These are phyloP conservation scores for Vitis rupestris DNA, from an alignment of 164 flowering plant species.

Conservation along the genomic window DNA sequence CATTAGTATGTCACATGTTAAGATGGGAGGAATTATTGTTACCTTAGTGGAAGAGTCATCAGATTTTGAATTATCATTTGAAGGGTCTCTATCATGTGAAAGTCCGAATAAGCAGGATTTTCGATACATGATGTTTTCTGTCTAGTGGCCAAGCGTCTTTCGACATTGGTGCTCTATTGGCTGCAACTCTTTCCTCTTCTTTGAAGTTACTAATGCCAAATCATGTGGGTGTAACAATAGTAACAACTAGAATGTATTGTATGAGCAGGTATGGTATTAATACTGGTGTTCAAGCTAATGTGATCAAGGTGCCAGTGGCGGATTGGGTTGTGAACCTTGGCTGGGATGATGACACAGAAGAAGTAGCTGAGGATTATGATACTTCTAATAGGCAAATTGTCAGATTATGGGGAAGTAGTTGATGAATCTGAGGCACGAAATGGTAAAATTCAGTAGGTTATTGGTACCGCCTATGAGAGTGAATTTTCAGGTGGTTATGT, in stretches of 20 bases:
- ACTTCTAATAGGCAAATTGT: slow-evolving; percentile 13
- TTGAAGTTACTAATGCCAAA: slow-evolving; percentile 76
- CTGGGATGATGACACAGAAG: slow-evolving; percentile 26
- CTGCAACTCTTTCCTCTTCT: slow-evolving; percentile 86
- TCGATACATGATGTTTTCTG: slow-evolving; percentile 73
- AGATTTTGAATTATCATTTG: slow-evolving; percentile 76
- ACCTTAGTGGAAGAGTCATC: slow-evolving; percentile 74
- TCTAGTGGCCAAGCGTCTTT: slow-evolving; percentile 96
- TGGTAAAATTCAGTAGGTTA: too few species aligned
- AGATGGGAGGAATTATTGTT: slow-evolving; percentile 75
- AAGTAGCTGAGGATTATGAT: slow-evolving; percentile 17
- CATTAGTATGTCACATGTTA: slow-evolving; percentile 73
- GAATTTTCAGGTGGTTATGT: too few species aligned
- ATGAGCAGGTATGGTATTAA: slow-evolving; percentile 91
- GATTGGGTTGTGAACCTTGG: slow-evolving; percentile 77
- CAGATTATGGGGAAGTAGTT: not conserved
- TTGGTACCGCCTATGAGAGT: too few species aligned
- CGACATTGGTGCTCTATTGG: slow-evolving; percentile 84
- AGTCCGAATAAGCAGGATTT: slow-evolving; percentile 82
- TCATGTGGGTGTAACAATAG: slow-evolving; percentile 76
- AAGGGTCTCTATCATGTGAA: slow-evolving; percentile 80
- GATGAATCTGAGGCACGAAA: not conserved
- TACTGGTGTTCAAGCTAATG: slow-evolving; percentile 86
- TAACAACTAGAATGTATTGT: slow-evolving; percentile 91
- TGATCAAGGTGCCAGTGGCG: slow-evolving; percentile 86